Evolutionary conservation across 176 grass and related monocot species (phyloP).

Genomic region (Triticum dicoccoides): DNA sequence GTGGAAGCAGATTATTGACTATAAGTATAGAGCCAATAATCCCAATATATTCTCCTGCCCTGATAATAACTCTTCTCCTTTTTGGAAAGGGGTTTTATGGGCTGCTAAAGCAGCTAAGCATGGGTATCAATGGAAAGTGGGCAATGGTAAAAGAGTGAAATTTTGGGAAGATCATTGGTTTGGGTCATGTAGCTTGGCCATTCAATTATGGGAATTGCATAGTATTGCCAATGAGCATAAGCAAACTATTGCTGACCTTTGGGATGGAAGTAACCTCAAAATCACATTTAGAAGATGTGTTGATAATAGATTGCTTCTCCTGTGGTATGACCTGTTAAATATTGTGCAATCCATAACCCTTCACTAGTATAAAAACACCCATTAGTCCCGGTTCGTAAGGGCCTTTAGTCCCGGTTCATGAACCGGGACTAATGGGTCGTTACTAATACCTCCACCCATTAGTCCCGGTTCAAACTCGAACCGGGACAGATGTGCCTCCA

Average conservation of each 20-base stretch:
- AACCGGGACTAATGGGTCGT: no score
- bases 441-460: no score
- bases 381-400: no score
- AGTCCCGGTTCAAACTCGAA: no score
- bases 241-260: background rate
- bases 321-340: no score
- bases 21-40: background rate
- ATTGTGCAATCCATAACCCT: no score
- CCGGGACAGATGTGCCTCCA: no score
- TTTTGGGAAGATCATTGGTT: background rate
- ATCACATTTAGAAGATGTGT: background rate
- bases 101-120: background rate
- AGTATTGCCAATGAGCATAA: background rate
- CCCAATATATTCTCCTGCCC: background rate
- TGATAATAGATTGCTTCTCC: no score
- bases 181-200: background rate
- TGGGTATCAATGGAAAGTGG: background rate
- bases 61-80: accelerated
- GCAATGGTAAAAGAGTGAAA: background rate
- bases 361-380: no score
- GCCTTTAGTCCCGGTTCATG: no score
- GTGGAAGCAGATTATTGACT: background rate
- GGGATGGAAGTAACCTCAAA: background rate
- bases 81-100: background rate
- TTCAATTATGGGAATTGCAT: background rate